Conservation (phyloP, 2,329 filamentous ascomycete genomes). For the Cyclaneusma minus region DNA sequence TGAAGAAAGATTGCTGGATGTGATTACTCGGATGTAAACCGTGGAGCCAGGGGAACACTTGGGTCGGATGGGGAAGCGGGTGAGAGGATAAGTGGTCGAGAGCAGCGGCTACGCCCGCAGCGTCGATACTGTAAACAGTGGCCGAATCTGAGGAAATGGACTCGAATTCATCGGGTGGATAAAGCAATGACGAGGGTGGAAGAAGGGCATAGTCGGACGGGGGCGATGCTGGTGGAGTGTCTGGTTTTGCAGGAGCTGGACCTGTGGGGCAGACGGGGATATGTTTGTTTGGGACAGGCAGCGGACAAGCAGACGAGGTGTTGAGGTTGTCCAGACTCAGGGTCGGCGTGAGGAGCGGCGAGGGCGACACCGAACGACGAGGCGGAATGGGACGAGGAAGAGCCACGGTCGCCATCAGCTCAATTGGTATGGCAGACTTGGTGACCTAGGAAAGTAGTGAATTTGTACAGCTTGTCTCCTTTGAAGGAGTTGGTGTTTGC, state of each 20-base stretch:
- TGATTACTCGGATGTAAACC: constrained; percentile 81
- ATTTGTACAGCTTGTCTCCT: no score
- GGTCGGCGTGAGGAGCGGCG: constrained; percentile 29
- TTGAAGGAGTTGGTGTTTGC: no score
- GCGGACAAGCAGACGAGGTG: constrained; percentile 35
- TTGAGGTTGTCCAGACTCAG: constrained; percentile 34
- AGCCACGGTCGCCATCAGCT: constrained; percentile 21
- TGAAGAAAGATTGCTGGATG: constrained; percentile 81
- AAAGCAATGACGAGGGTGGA: constrained; percentile 53
- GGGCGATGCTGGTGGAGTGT: constrained; percentile 52
- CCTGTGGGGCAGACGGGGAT: constrained; percentile 80
- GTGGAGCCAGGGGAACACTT: constrained; percentile 93
- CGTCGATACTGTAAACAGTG: constrained; percentile 58
- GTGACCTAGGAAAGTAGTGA: no score
- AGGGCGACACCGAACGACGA: constrained; percentile 23
- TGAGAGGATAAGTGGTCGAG: constrained; percentile 64
- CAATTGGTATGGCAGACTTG: background rate
- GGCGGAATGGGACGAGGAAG: constrained; percentile 15
- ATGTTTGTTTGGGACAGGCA: constrained; percentile 74
- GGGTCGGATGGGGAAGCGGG: constrained; percentile 67
- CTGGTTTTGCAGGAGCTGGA: constrained; percentile 39
- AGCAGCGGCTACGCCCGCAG: constrained; percentile 52
- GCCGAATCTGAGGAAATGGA: constrained; percentile 33
- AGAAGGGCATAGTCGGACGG: constrained; percentile 37
- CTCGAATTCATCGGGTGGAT: constrained; percentile 52